Percentiles rank a stretch among this genome's conserved stretches.
Evolutionary conservation across 148 eudicot species (phyloP).

Genomic region (Amaranthus palmeri): DNA sequence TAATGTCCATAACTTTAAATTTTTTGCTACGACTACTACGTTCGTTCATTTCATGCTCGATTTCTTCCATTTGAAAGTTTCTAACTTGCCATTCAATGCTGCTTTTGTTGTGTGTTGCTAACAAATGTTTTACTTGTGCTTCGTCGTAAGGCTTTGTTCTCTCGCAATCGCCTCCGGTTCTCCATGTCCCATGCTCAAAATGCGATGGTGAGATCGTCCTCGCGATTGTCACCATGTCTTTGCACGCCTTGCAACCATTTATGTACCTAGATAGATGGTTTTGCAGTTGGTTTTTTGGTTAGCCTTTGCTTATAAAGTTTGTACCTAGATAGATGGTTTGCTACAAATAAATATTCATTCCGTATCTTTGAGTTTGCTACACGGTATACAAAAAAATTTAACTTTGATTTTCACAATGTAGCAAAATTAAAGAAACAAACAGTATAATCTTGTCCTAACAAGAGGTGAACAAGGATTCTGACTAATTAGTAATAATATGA

Average conservation of each 20-base stretch:
- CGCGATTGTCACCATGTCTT: slow-evolving; percentile 28
- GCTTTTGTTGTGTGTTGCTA: slow-evolving; percentile 7
- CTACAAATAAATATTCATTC: too few relatives aligned
- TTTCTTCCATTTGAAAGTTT: slow-evolving; percentile 40
- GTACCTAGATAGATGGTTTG: too few relatives aligned
- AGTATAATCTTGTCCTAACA: too few relatives aligned
- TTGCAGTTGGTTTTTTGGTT: too few relatives aligned
- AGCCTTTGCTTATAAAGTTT: too few relatives aligned
- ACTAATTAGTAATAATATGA: too few relatives aligned
- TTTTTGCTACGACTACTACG: slow-evolving; percentile 9
- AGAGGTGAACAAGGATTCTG: too few relatives aligned
- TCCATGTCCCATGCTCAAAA: slow-evolving; percentile 50
- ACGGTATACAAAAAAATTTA: too few relatives aligned
- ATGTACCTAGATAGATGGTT: slow-evolving; percentile 20
- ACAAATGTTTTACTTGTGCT: slow-evolving; percentile 12
- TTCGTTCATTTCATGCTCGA: slow-evolving; percentile 26
- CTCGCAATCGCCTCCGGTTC: slow-evolving; percentile 38
- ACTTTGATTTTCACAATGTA: too few relatives aligned
- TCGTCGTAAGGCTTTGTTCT: slow-evolving; percentile 21
- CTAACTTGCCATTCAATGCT: slow-evolving; percentile 33
- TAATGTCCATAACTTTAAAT: slow-evolving; percentile 40
- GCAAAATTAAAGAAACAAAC: too few relatives aligned
- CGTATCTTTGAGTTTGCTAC: too few relatives aligned
- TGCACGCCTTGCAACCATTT: slow-evolving; percentile 27
- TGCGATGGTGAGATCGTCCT: slow-evolving; percentile 49